A percentile compares a stretch with the other conserved stretches of the same genome.
Conservation (phyloP, 768 basidiomycete species). For the Leccinellum luteum region DNA sequence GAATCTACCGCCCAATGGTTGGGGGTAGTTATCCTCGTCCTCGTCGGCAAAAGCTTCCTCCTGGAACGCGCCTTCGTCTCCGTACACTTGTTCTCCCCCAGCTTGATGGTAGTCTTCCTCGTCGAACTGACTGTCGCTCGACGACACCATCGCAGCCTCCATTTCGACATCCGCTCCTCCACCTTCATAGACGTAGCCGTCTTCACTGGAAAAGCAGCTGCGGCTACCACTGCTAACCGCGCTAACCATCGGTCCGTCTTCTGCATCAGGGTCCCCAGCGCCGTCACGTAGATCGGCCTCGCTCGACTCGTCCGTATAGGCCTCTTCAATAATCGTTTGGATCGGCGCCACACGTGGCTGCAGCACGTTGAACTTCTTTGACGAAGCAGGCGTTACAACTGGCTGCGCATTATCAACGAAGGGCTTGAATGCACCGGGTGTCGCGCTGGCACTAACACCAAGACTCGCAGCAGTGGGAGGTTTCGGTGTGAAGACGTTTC, state of each 20-base stretch:
- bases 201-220: conserved; percentile 33
- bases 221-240: conserved; percentile 26
- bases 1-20: conserved; percentile 70
- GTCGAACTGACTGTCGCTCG: conserved; percentile 33
- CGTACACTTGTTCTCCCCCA: conserved; percentile 11
- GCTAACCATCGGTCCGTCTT: conserved; percentile 19
- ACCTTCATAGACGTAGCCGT: conserved; percentile 32
- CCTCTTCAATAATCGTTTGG: conserved; percentile 24
- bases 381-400: conserved; percentile 15
- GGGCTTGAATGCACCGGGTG: conserved; percentile 35
- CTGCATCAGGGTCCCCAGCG: conserved; percentile 21
- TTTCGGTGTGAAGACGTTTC: conserved; percentile 45
- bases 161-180: conserved; percentile 26
- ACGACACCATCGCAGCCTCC: conserved; percentile 26
- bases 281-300: conserved; percentile 21
- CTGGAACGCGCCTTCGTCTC: conserved; percentile 25
- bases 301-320: conserved; percentile 34
- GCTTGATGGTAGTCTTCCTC: conserved; percentile 25
- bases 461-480: conserved; percentile 22
- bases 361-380: conserved; percentile 18
- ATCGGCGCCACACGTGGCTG: conserved; percentile 20
- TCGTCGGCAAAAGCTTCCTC: conserved; percentile 30
- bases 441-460: conserved; percentile 4
- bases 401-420: conserved; percentile 30
- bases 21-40: conserved; percentile 32